These are phyloP conservation scores for Beauveria scarabaeidicola DNA, from an alignment of 2,329 filamentous ascomycete species.

Conservation along the genomic window DNA sequence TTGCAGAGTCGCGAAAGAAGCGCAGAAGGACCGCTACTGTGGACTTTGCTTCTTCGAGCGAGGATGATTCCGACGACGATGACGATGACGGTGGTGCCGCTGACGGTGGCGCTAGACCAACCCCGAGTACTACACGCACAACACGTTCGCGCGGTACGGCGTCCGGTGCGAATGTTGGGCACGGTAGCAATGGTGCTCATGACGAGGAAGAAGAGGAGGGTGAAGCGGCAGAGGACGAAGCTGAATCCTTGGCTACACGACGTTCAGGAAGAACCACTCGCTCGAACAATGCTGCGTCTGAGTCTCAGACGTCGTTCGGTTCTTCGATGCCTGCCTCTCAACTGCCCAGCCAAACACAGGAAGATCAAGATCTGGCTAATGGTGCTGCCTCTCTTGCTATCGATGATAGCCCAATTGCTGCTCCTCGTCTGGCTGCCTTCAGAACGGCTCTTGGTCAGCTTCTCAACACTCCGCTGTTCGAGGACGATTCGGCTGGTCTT, in stretches of 20 bases:
- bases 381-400: conserved; percentile 34
- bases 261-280: conserved; percentile 30
- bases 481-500: conserved; percentile 73
- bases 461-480: conserved; percentile 74
- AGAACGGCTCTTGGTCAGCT: conserved; percentile 73
- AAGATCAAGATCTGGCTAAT: conserved; percentile 33
- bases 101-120: conserved; percentile 33
- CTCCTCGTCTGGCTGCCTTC: conserved; percentile 64
- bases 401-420: conserved; percentile 43
- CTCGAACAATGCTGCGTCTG: conserved; percentile 30
- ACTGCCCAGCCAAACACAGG: conserved; percentile 38
- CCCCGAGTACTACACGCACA: conserved; percentile 19
- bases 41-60: conserved; percentile 49
- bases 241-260: conserved; percentile 29
- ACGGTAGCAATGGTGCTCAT: conserved; percentile 21
- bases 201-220: conserved; percentile 45
- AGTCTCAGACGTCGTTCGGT: conserved; percentile 57
- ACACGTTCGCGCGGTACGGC: conserved; percentile 21
- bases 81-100: conserved; percentile 42
- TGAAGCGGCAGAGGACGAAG: conserved; percentile 44
- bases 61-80: conserved; percentile 48
- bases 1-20: conserved; percentile 75
- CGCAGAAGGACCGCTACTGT: conserved; percentile 60
- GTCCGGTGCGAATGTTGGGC: conserved; percentile 19
- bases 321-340: conserved; percentile 75